A percentile compares a stretch with the other conserved stretches of the same genome.
Conservation (phyloP, 2,329 filamentous ascomycete species). For the Neofusicoccum umdonicola region DNA sequence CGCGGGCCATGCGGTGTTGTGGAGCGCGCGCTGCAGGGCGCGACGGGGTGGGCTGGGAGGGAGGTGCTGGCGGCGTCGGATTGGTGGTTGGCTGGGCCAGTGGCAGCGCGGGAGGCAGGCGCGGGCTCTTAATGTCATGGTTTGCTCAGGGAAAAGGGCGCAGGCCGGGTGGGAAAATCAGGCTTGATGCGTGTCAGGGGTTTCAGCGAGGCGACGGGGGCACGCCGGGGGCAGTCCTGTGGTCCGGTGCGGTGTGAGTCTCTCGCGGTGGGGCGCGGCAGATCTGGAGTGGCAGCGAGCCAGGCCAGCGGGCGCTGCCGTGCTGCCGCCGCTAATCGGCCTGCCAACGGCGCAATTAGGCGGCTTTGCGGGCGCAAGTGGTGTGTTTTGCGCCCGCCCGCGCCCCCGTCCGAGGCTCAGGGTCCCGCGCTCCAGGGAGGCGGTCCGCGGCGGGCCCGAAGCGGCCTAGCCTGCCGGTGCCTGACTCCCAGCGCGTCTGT, state of each 20-base stretch:
- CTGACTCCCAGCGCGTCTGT: neutral
- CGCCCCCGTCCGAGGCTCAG: neutral
- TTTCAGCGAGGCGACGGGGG: neutral
- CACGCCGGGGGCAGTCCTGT: neutral
- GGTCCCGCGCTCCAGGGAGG: neutral
- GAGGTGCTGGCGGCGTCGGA: neutral
- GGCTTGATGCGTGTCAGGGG: constrained; percentile 12
- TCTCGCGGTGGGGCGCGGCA: neutral
- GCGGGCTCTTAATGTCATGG: constrained; percentile 11
- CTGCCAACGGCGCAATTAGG: neutral
- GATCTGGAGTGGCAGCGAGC: constrained; percentile 3
- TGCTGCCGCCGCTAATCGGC: constrained; percentile 2
- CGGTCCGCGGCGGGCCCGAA: neutral
- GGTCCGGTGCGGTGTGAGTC: neutral
- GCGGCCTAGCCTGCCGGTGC: neutral
- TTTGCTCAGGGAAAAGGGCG: neutral
- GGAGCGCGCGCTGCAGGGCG: neutral
- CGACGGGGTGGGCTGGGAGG: neutral
- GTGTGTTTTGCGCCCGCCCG: neutral
- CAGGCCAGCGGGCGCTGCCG: constrained; percentile 7
- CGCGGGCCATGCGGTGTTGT: constrained; percentile 5
- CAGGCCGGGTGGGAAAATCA: neutral
- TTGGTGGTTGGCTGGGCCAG: neutral
- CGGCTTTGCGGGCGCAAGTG: neutral
- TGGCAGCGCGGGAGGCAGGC: neutral